Percentiles rank a stretch among this genome's conserved stretches.
These are phyloP conservation scores for Plasmodium yoelii DNA, from an alignment of 169 alveolate genomes.

Conservation along the genomic window DNA sequence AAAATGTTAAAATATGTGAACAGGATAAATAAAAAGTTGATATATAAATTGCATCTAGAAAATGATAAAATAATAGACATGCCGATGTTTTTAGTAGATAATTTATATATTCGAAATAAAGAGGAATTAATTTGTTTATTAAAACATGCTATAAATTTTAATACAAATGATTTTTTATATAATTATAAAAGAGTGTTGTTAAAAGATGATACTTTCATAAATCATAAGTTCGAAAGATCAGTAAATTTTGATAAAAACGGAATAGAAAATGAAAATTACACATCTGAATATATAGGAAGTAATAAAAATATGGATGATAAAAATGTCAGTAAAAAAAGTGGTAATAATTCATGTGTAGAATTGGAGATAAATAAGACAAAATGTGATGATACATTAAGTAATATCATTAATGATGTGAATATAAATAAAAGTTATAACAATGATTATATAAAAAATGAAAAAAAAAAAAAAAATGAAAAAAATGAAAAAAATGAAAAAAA, in stretches of 20 bases:
- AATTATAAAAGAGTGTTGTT: conserved; percentile 55
- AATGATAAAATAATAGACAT: conserved; percentile 70
- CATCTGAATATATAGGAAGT: neutral
- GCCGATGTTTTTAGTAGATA: conserved; percentile 74
- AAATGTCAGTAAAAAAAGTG: neutral
- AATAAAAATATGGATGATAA: neutral
- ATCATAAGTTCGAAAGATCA: neutral
- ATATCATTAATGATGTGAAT: no score
- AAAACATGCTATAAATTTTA: conserved; percentile 41
- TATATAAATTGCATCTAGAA: conserved; percentile 58
- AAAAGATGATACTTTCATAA: neutral
- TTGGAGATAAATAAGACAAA: neutral
- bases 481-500: neutral
- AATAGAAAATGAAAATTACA: neutral
- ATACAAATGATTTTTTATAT: conserved; percentile 37
- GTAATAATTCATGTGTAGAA: neutral
- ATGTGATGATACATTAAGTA: neutral
- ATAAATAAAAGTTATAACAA: no score
- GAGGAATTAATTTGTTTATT: conserved; percentile 40
- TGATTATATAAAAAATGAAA: neutral
- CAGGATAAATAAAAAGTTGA: conserved; percentile 39
- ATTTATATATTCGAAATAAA: conserved; percentile 48
- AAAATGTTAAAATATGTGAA: conserved; percentile 44
- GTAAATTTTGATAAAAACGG: neutral
- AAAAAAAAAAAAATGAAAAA: neutral